phyloP scores from a whole-genome alignment of 2,329 filamentous ascomycete species.

The Drechslerella stenobrocha region DNA sequence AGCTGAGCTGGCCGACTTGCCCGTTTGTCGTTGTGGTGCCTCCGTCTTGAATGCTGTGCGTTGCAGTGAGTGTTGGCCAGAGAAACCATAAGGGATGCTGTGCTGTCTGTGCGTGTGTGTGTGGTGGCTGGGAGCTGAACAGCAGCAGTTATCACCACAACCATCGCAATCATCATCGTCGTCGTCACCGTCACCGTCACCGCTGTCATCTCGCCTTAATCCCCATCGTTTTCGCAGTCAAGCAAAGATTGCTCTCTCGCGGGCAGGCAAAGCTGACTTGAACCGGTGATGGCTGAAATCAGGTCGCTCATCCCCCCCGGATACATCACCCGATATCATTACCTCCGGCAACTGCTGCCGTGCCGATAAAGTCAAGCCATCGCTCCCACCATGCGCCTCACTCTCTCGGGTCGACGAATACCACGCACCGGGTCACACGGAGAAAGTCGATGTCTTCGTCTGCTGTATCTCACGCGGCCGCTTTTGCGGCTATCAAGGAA shows the following conservation, averaged over 20 bases:
- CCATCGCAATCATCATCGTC: slow-evolving; percentile 8
- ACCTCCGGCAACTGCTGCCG: slow-evolving; percentile 39
- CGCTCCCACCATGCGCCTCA: slow-evolving; percentile 45
- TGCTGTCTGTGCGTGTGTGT: too few species aligned
- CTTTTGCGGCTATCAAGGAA: slow-evolving; percentile 72
- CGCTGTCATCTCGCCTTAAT: too few species aligned
- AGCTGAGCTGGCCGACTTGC: slow-evolving; percentile 3
- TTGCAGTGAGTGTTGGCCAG: slow-evolving; percentile 3
- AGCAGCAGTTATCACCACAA: not conserved
- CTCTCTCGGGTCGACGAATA: slow-evolving; percentile 44
- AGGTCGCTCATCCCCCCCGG: slow-evolving; percentile 46
- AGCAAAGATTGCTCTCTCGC: slow-evolving; percentile 37
- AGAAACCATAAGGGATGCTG: slow-evolving; percentile 1
- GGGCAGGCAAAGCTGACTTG: slow-evolving; percentile 45
- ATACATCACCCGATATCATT: slow-evolving; percentile 46
- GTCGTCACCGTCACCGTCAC: too few species aligned
- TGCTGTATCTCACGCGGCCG: slow-evolving; percentile 71
- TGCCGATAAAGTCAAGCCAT: slow-evolving; percentile 44
- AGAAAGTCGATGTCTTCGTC: slow-evolving; percentile 89
- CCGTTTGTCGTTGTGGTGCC: not conserved
- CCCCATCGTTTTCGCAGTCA: slow-evolving; percentile 30
- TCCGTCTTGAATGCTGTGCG: slow-evolving; percentile 8
- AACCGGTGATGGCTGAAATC: slow-evolving; percentile 42
- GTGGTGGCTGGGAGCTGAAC: not conserved
- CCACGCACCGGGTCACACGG: slow-evolving; percentile 79